Evolutionary conservation across 2,329 filamentous ascomycete species (phyloP).

Genomic region (Sarocladium strictum): DNA sequence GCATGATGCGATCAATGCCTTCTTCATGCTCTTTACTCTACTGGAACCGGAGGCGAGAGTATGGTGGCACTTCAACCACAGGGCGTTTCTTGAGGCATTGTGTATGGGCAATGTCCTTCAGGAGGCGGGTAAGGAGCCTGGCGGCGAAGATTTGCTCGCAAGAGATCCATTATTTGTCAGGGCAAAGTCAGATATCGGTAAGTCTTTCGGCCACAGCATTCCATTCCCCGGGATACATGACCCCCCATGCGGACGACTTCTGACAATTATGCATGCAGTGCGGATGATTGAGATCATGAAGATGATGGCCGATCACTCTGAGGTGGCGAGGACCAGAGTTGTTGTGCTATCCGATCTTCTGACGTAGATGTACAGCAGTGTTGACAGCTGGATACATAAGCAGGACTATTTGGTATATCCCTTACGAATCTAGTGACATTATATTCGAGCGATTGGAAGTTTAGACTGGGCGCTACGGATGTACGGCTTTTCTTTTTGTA

Average conservation of each 20-base stretch:
- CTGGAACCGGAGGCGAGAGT: slow-evolving; percentile 68
- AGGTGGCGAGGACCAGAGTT: slow-evolving; percentile 54
- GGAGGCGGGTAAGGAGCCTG: slow-evolving; percentile 41
- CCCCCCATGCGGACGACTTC: too few species aligned
- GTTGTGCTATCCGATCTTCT: slow-evolving; percentile 52
- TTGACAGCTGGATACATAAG: too few species aligned
- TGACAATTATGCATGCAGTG: slow-evolving; percentile 34
- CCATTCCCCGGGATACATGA: too few species aligned
- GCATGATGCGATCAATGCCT: slow-evolving; percentile 66
- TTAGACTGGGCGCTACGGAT: too few species aligned
- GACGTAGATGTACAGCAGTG: not conserved
- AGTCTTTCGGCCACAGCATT: too few species aligned
- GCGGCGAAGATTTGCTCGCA: slow-evolving; percentile 36
- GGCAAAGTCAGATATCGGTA: slow-evolving; percentile 55
- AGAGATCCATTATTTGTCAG: slow-evolving; percentile 55
- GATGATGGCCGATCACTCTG: slow-evolving; percentile 50
- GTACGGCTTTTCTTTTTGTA: too few species aligned
- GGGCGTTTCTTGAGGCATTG: slow-evolving; percentile 70
- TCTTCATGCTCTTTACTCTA: slow-evolving; percentile 66
- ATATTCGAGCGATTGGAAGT: too few species aligned
- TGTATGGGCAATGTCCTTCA: slow-evolving; percentile 58
- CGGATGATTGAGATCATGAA: slow-evolving; percentile 61
- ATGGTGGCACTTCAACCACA: slow-evolving; percentile 82
- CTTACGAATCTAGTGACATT: too few species aligned
- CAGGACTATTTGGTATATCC: too few species aligned